Percentiles rank a stretch among this genome's conserved stretches.
Evolutionary conservation across 345 rosid species (phyloP).

Genomic region (Atalantia buxifolia): DNA sequence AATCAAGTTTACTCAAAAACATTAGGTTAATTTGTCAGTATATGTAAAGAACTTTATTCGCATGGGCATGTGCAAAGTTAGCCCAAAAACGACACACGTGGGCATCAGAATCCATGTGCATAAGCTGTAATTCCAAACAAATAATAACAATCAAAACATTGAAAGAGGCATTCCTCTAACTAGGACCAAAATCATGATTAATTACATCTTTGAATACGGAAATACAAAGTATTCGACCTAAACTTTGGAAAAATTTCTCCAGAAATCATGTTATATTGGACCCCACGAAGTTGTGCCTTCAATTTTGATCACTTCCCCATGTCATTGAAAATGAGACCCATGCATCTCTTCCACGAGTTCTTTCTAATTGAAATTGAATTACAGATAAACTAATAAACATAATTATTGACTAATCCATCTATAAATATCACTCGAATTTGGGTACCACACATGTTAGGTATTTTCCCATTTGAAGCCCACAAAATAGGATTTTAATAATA

Average conservation of each 20-base stretch:
- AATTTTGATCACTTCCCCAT: background rate
- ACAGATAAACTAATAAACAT: background rate
- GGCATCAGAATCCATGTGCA: conserved; percentile 1
- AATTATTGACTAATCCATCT: background rate
- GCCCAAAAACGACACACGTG: background rate
- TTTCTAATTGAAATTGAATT: background rate
- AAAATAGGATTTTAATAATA: background rate
- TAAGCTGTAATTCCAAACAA: background rate
- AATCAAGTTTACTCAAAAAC: background rate
- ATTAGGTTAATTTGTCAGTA: background rate
- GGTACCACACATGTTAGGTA: background rate
- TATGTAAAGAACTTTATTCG: background rate
- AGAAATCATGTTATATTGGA: conserved; percentile 8
- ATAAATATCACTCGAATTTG: background rate
- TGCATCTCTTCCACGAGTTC: background rate
- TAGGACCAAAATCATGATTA: conserved; percentile 12
- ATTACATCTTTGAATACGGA: conserved; percentile 5
- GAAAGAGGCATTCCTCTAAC: conserved; percentile 27
- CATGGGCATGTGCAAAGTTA: conserved; percentile 12
- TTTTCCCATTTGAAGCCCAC: background rate
- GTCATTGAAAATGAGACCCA: conserved; percentile 10
- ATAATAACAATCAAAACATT: conserved; percentile 1
- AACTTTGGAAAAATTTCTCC: background rate
- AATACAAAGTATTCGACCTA: conserved; percentile 16
- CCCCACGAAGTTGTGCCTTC: conserved; percentile 15